A percentile compares a stretch with the other conserved stretches of the same genome.
These are phyloP conservation scores for Hypoxylon sp. DNA, from an alignment of 2,329 filamentous ascomycete genomes.

Conservation along the genomic window DNA sequence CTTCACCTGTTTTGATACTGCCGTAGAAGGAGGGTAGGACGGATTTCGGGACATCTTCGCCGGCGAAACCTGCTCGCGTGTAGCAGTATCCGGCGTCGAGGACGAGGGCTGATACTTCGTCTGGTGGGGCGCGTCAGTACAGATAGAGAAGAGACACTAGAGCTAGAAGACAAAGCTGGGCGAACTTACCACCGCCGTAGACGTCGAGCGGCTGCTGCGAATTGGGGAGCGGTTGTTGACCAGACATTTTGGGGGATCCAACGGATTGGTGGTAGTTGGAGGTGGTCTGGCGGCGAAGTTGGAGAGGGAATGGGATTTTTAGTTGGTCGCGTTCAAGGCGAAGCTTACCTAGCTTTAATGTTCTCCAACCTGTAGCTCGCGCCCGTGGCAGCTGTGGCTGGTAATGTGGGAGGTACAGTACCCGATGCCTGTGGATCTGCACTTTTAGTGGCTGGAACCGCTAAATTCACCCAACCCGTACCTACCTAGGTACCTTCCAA, in stretches of 20 bases:
- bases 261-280: conserved; percentile 12
- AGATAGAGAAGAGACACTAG: neutral
- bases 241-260: conserved; percentile 42
- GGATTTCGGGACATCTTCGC: conserved; percentile 96
- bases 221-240: conserved; percentile 50
- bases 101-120: conserved; percentile 97
- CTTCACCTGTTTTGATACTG: conserved; percentile 62
- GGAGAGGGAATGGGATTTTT: conserved; percentile 11
- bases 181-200: conserved; percentile 50
- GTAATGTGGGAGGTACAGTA: conserved; percentile 14
- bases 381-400: conserved; percentile 38
- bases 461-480: neutral
- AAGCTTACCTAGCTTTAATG: too few relatives aligned
- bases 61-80: conserved; percentile 94
- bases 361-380: conserved; percentile 23
- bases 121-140: conserved; percentile 60
- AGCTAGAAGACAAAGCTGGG: conserved; percentile 28
- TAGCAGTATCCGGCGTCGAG: conserved; percentile 94
- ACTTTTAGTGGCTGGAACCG: conserved; percentile 3
- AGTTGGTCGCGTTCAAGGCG: conserved; percentile 29
- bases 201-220: conserved; percentile 50
- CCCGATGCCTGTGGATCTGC: neutral
- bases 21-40: conserved; percentile 93
- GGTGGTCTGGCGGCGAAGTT: conserved; percentile 17
- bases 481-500: too few relatives aligned